Conservation (phyloP, 257 asterid species). For the Leonotis leonurus region DNA sequence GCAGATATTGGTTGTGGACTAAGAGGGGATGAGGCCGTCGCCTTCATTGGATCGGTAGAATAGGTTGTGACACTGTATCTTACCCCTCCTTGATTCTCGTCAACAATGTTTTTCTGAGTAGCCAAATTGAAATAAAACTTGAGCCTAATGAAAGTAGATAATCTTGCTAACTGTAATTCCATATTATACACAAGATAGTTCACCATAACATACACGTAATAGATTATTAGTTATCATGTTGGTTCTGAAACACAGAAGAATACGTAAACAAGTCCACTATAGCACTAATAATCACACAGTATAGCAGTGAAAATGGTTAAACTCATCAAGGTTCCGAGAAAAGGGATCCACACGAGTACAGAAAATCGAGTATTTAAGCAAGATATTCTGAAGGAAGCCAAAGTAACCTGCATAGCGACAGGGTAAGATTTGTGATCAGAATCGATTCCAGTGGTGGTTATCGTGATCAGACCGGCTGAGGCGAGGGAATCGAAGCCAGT, state of each 20-base stretch:
- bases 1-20: slow-evolving; percentile 27
- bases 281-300: background rate
- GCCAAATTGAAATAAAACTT: background rate
- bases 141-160: background rate
- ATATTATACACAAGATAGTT: background rate
- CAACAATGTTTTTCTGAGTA: slow-evolving; percentile 36
- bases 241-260: background rate
- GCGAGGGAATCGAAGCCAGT: slow-evolving; percentile 64
- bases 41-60: slow-evolving; percentile 22
- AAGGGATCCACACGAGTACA: background rate
- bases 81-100: slow-evolving; percentile 36
- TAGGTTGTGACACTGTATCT: slow-evolving; percentile 34
- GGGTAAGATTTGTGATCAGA: slow-evolving; percentile 25
- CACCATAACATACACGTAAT: background rate
- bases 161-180: background rate
- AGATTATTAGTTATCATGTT: background rate
- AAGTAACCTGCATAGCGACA: slow-evolving; percentile 42
- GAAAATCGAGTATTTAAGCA: background rate
- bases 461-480: slow-evolving; percentile 60
- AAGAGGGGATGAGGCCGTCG: slow-evolving; percentile 18
- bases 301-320: background rate
- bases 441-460: slow-evolving; percentile 41
- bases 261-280: background rate
- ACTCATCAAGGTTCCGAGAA: no score
- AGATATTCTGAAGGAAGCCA: background rate